These are phyloP conservation scores for Petunia hybrid DNA, from an alignment of 305 asterid species.

Conservation along the genomic window DNA sequence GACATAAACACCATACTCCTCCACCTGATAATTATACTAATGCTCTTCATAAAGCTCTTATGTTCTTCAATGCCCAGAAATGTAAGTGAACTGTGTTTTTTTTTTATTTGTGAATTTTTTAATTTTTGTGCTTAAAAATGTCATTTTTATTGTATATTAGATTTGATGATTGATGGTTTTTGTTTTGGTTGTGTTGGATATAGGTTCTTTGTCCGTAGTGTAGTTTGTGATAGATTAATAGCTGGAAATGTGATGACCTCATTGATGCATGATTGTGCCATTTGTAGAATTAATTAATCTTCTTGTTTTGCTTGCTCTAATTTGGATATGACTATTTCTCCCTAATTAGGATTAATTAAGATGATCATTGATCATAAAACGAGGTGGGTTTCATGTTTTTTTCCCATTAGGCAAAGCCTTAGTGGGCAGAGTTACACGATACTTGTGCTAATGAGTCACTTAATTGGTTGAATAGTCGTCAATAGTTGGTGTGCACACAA, in stretches of 20 bases:
- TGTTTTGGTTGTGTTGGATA: too few species aligned
- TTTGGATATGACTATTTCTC: background rate
- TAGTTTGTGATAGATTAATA: conserved; percentile 5
- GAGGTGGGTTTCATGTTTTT: too few species aligned
- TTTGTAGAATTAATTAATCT: background rate
- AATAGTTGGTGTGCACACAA: too few species aligned
- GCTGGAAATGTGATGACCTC: background rate
- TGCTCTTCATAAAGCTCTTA: conserved; percentile 86
- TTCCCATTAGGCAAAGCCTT: too few species aligned
- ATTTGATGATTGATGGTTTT: background rate
- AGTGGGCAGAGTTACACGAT: too few species aligned
- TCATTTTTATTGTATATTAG: background rate
- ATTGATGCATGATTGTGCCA: background rate
- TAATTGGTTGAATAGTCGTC: too few species aligned
- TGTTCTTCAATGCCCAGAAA: conserved; percentile 91
- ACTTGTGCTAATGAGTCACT: too few species aligned
- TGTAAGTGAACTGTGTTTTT: conserved; percentile 55
- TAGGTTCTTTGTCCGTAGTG: background rate
- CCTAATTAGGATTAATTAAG: background rate
- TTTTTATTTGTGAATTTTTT: background rate
- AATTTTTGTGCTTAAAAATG: background rate
- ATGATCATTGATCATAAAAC: background rate
- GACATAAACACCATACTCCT: conserved; percentile 70
- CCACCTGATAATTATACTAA: conserved; percentile 91
- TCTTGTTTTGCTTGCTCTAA: conserved; percentile 21